Conservation (phyloP, 371 early-diverging fungal species). For the Apophysomyces variabilis region DNA sequence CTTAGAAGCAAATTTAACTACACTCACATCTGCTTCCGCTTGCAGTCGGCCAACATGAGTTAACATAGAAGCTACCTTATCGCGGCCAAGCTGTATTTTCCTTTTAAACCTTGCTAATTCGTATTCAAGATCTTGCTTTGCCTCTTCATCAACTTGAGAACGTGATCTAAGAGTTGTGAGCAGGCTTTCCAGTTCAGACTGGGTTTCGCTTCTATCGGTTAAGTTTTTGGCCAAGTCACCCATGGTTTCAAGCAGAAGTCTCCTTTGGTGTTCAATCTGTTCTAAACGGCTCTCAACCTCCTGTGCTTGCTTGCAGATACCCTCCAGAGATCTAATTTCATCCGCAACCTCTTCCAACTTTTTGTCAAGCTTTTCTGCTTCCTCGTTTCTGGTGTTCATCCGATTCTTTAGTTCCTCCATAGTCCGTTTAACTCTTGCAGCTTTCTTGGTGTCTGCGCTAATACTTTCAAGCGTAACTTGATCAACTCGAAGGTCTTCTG, state of each 20-base stretch:
- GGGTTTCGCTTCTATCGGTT: constrained; percentile 52
- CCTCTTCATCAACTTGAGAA: constrained; percentile 21
- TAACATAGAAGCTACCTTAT: constrained; percentile 23
- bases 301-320: constrained; percentile 41
- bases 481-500: constrained; percentile 68
- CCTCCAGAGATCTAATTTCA: constrained; percentile 46
- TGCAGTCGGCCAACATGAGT: constrained; percentile 29
- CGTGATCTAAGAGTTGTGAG: constrained; percentile 25
- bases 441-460: constrained; percentile 72
- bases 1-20: neutral
- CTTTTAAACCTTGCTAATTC: constrained; percentile 21
- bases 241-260: constrained; percentile 42
- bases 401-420: constrained; percentile 40
- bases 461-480: constrained; percentile 70
- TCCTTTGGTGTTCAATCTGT: constrained; percentile 42
- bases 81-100: constrained; percentile 18
- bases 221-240: constrained; percentile 53
- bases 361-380: constrained; percentile 50
- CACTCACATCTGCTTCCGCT: constrained; percentile 27
- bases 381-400: constrained; percentile 32
- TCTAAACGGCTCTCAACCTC: constrained; percentile 33
- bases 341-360: constrained; percentile 36
- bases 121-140: constrained; percentile 12
- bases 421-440: constrained; percentile 60
- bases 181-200: constrained; percentile 57